These are phyloP conservation scores for Trichothecium roseum DNA, from an alignment of 2,329 filamentous ascomycete species.

Conservation along the genomic window DNA sequence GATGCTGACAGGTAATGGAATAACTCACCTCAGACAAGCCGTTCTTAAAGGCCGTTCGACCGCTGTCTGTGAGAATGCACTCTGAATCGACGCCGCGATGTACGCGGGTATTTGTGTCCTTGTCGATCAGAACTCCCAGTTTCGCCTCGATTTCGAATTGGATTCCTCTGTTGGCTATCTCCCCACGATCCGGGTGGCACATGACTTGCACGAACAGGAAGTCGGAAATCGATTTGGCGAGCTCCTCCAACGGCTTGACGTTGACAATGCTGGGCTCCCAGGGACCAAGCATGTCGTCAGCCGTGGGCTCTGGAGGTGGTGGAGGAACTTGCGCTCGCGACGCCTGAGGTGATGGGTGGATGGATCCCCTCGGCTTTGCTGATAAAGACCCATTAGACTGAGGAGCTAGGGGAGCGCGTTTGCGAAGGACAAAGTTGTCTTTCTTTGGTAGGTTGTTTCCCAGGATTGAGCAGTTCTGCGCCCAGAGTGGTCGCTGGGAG, in stretches of 20 bases:
- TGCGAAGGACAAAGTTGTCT: slow-evolving; percentile 36
- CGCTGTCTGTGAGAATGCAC: slow-evolving; percentile 53
- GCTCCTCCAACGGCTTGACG: slow-evolving; percentile 59
- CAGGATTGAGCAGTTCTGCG: slow-evolving; percentile 25
- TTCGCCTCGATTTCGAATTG: slow-evolving; percentile 93
- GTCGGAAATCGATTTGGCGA: slow-evolving; percentile 68
- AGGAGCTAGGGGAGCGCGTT: slow-evolving; percentile 19
- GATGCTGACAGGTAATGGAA: neutral
- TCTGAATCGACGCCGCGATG: slow-evolving; percentile 59
- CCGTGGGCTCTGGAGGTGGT: slow-evolving; percentile 15
- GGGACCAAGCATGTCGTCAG: slow-evolving; percentile 33
- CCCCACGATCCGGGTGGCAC: slow-evolving; percentile 51
- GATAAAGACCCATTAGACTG: slow-evolving; percentile 22
- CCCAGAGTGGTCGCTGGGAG: slow-evolving; percentile 35
- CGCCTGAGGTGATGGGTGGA: slow-evolving; percentile 10
- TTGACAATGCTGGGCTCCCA: slow-evolving; percentile 64
- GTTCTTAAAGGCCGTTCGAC: slow-evolving; percentile 64
- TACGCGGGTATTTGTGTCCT: slow-evolving; percentile 59
- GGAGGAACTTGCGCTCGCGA: slow-evolving; percentile 11
- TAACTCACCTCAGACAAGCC: slow-evolving; percentile 74
- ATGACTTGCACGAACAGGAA: slow-evolving; percentile 69
- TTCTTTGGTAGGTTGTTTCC: slow-evolving; percentile 26
- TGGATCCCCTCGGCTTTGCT: slow-evolving; percentile 33
- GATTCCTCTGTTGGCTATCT: slow-evolving; percentile 53
- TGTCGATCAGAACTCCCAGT: slow-evolving; percentile 70